Evolutionary conservation across 169 alveolate genomes (phyloP).

Genomic region (Cryptosporidium viatorum): DNA sequence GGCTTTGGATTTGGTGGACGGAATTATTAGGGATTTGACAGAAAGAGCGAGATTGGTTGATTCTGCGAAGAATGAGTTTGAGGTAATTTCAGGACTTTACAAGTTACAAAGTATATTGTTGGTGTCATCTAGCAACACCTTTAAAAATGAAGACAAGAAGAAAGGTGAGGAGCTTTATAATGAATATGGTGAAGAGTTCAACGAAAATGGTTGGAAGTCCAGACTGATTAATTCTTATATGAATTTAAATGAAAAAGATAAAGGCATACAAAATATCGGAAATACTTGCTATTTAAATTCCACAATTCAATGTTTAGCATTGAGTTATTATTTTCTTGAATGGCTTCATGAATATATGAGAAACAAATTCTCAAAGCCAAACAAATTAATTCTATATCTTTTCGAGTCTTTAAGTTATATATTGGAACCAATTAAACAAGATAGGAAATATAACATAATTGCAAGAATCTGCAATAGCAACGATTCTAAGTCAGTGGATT

Average conservation of each 20-base stretch:
- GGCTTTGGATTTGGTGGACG: not conserved
- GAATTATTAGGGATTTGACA: not conserved
- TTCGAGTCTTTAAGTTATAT: not conserved
- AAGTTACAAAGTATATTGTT: conserved; percentile 25
- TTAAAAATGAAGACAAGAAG: not conserved
- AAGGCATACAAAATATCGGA: conserved; percentile 54
- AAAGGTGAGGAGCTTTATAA: not conserved
- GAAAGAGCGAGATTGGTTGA: not conserved
- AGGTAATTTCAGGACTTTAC: conserved; percentile 14
- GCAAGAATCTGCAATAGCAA: not conserved
- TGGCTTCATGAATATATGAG: conserved; percentile 36
- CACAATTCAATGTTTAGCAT: conserved; percentile 66
- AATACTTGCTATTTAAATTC: conserved; percentile 76
- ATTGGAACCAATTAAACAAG: not conserved
- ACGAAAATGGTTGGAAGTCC: not conserved
- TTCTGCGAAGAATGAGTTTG: not conserved
- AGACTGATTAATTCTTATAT: not conserved
- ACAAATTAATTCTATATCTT: conserved; percentile 3
- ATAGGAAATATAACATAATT: not conserved
- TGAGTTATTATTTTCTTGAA: conserved; percentile 23
- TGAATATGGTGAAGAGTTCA: not conserved
- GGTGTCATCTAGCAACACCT: not conserved
- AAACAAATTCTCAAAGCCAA: not conserved
- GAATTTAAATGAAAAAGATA: conserved; percentile 2
- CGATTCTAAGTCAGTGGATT: not conserved